Evolutionary conservation across 805 yeast genomes (phyloP), one percentile per base, ranked within the genome.

Genomic region (Teunomyces stri): DNA sequence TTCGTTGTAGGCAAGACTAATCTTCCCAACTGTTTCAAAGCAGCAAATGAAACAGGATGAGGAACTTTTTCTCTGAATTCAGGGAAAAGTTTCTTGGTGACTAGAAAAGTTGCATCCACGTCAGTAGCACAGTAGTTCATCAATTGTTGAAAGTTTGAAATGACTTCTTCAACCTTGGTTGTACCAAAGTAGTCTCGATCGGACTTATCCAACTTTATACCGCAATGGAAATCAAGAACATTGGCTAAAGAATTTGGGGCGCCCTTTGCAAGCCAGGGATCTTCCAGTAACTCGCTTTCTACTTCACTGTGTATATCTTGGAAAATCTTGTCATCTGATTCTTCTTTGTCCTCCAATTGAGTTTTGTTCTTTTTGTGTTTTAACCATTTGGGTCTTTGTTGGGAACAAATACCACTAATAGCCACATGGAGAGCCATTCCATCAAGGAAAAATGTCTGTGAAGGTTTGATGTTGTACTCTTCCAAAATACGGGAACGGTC

Each of bases 391-490:
- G 89, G 85, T 51, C 98, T 68, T 60, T 94, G 99, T 56, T 88
- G 82, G 2, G 97, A 88, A 62, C 97, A 89, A 79, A 94, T 85
- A 0, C 99, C 99, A 43, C 85, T 81, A 0, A 84, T 80, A 1
- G 98, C 95, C 29, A 91, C 81, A 65, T 94, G 99, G 15, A 94
- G 68, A 1, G 97, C 85, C 90, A 92, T 87, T 1, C 96, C 91
- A 64, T 94, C 99, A 48, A 95, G 54, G 58, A 72, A 94, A 65
- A 89, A 90, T 1, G 88, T 87, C 54, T 84, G 81, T 0, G 96
- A 74, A 39, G 74, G 79, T 28, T 71, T 64, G 30, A 91, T 61
- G 56, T 77, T 75, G 66, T 94, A 94, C 62, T 94, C 99, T 46
- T 94, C 97, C 27, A 70, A 54, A 1, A 92, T 81, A 30, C 96